phyloP scores from a whole-genome alignment of 2,329 filamentous ascomycete species.

The Fusarium hostae region DNA sequence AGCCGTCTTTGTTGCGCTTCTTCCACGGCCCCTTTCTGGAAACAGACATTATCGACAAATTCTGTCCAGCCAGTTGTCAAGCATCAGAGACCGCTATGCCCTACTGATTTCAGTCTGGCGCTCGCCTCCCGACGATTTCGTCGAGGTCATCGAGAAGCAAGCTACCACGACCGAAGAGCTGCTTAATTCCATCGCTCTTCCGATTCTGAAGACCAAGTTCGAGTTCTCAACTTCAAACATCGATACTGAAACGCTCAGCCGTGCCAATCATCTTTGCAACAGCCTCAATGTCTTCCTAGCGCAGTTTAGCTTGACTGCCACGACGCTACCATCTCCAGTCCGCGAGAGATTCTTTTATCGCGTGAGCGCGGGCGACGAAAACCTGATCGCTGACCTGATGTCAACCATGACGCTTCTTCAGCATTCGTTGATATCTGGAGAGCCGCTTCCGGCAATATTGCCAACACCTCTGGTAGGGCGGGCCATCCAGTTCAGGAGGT shows the following conservation, averaged over 20 bases:
- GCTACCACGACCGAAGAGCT: conserved; percentile 9
- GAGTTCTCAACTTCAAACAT: conserved; percentile 24
- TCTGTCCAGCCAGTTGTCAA: conserved; percentile 10
- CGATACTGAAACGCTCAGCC: conserved; percentile 14
- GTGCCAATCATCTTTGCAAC: conserved; percentile 9
- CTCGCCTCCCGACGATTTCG: conserved; percentile 1
- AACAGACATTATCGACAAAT: conserved; percentile 18
- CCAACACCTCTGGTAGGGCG: conserved; percentile 15
- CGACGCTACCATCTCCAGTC: conserved; percentile 6
- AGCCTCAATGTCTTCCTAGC: conserved; percentile 19
- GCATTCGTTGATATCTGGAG: conserved; percentile 15
- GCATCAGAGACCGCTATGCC: conserved; percentile 13
- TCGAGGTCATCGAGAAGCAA: conserved; percentile 15
- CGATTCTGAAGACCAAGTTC: conserved; percentile 14
- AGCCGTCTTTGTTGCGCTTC: conserved; percentile 9
- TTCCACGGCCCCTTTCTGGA: conserved; percentile 4
- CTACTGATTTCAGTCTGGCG: conserved; percentile 13
- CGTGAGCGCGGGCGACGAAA: conserved; percentile 7
- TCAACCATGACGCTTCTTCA: conserved; percentile 19
- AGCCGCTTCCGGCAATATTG: conserved; percentile 8
- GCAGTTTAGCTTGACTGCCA: conserved; percentile 14
- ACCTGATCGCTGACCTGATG: conserved; percentile 12
- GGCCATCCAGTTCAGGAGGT: conserved; percentile 15
- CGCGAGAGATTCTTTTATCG: conserved; percentile 13
- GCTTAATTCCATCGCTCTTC: conserved; percentile 9